These are phyloP conservation scores for Isoetes taiwanensis DNA, from an alignment of 75 land plant species.

Conservation along the genomic window DNA sequence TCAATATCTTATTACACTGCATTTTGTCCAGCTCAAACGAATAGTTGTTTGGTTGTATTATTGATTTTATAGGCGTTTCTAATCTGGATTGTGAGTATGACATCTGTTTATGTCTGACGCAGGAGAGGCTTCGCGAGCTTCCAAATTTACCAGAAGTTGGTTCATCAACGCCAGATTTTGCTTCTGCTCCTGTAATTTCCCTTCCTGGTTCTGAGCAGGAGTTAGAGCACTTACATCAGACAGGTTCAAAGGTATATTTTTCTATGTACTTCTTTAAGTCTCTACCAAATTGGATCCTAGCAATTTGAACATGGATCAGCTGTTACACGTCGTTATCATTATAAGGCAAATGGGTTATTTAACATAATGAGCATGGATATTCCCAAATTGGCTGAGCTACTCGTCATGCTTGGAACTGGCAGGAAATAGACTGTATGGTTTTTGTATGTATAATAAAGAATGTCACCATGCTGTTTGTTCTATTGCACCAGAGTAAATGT, in stretches of 20 bases:
- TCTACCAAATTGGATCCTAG: no score
- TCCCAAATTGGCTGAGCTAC: no score
- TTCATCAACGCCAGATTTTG: neutral
- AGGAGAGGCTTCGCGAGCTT: constrained; percentile 75
- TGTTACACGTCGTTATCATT: no score
- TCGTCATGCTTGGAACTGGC: no score
- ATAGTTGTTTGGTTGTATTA: neutral
- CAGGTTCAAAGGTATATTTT: constrained; percentile 37
- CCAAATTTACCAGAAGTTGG: constrained; percentile 37
- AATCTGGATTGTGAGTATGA: neutral
- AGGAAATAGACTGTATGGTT: no score
- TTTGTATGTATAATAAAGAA: no score
- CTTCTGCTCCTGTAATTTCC: constrained; percentile 19
- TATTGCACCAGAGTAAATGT: no score
- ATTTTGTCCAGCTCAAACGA: no score
- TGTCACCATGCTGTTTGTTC: no score
- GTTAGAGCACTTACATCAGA: constrained; percentile 16
- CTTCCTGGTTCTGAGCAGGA: constrained; percentile 76
- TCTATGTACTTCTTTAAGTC: neutral
- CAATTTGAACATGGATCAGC: no score
- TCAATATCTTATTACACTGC: neutral
- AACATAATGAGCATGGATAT: no score
- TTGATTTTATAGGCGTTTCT: neutral
- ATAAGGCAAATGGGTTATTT: no score
- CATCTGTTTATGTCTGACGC: constrained; percentile 12